A percentile compares a stretch with the other conserved stretches of the same genome.
Conservation (phyloP, 2,329 filamentous ascomycete species). For the Fusarium humuli region DNA sequence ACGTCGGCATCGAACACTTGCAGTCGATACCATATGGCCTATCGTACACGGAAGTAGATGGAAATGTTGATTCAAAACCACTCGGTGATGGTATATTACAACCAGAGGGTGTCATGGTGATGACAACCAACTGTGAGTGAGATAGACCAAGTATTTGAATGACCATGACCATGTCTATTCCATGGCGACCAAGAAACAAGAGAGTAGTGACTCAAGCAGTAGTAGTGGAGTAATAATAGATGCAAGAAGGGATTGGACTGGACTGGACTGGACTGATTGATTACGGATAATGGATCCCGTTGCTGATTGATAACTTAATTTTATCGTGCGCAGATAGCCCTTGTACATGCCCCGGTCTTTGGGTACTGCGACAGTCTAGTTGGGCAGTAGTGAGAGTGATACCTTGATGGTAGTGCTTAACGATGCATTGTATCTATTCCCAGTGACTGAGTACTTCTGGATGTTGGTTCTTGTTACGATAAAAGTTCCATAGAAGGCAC, state of each 20-base stretch:
- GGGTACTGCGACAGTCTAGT: neutral
- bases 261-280: slow-evolving; percentile 28
- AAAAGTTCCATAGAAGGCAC: neutral
- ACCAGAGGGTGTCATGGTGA: slow-evolving; percentile 1
- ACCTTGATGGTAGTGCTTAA: neutral
- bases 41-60: neutral
- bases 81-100: neutral
- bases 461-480: neutral
- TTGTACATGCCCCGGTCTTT: slow-evolving; percentile 18
- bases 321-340: slow-evolving; percentile 5
- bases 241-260: neutral
- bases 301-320: slow-evolving; percentile 47
- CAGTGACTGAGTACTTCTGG: neutral
- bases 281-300: slow-evolving; percentile 25
- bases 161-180: neutral
- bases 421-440: neutral
- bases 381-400: neutral
- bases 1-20: neutral
- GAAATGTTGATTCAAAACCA: neutral
- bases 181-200: neutral
- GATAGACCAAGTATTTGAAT: neutral
- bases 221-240: neutral
- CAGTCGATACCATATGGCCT: neutral
- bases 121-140: neutral
- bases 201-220: neutral